Conservation (phyloP, 805 yeast species). For the Sungouiozyma intestinalis region DNA sequence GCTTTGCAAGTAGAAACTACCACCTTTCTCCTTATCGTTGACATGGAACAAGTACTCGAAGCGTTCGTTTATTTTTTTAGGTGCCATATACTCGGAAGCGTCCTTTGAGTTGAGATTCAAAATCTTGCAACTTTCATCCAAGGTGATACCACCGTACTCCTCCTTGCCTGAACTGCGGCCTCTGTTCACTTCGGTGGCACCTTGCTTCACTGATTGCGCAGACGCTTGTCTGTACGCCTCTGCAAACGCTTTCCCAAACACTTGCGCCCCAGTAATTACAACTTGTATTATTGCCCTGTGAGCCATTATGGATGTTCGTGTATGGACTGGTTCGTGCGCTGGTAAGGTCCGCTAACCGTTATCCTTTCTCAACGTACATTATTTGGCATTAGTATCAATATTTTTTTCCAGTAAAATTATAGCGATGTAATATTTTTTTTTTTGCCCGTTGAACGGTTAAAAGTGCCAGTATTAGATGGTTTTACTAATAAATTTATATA, state of each 20-base stretch:
- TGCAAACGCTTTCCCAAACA: conserved; percentile 91
- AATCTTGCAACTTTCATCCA: conserved; percentile 88
- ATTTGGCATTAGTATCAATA: too few species aligned
- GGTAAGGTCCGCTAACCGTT: background rate
- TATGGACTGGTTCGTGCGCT: background rate
- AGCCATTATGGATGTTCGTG: conserved; percentile 40
- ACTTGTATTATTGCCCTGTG: conserved; percentile 86
- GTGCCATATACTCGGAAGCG: conserved; percentile 37
- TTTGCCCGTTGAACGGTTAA: background rate
- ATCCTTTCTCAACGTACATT: background rate
- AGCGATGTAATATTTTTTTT: too few species aligned
- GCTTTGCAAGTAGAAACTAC: conserved; percentile 85
- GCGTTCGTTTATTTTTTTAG: conserved; percentile 55
- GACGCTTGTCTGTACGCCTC: conserved; percentile 97
- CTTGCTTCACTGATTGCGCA: conserved; percentile 72
- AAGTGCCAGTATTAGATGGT: background rate
- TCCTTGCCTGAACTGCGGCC: conserved; percentile 30
- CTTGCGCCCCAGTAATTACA: conserved; percentile 87
- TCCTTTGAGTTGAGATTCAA: conserved; percentile 60
- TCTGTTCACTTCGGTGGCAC: conserved; percentile 35
- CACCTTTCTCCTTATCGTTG: conserved; percentile 91
- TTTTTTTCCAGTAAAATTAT: too few species aligned
- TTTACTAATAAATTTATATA: background rate
- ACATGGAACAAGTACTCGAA: conserved; percentile 78
- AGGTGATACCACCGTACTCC: conserved; percentile 62